Conservation (phyloP, 768 basidiomycete species). For the Tricholoma bakamatsutake region DNA sequence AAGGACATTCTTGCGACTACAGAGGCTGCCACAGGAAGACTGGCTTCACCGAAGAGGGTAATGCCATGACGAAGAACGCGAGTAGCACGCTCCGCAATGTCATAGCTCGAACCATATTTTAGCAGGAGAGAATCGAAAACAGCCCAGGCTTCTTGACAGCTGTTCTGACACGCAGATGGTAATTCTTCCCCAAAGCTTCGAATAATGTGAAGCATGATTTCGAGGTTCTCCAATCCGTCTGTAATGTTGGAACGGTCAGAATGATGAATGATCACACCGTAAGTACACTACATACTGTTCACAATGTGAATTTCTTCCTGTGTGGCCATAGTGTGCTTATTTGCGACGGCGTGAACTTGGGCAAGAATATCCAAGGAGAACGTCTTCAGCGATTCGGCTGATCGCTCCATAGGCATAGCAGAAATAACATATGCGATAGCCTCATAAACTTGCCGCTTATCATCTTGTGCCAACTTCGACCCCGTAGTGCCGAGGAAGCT, state of each 20-base stretch:
- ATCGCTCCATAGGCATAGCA: conserved; percentile 86
- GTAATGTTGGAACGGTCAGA: not conserved
- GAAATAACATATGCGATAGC: conserved; percentile 95
- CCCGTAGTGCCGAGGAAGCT: conserved; percentile 81
- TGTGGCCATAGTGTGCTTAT: conserved; percentile 46
- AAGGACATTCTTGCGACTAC: conserved; percentile 71
- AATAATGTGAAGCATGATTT: conserved; percentile 85
- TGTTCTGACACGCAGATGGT: conserved; percentile 73
- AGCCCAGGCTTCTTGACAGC: conserved; percentile 73
- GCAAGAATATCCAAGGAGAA: conserved; percentile 85
- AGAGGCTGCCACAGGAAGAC: conserved; percentile 61
- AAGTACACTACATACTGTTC: conserved; percentile 46
- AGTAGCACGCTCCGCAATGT: conserved; percentile 77
- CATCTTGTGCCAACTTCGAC: conserved; percentile 75
- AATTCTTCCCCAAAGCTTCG: conserved; percentile 78
- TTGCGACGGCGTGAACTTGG: conserved; percentile 61
- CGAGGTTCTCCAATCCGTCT: conserved; percentile 90
- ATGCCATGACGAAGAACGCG: conserved; percentile 82
- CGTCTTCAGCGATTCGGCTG: conserved; percentile 78
- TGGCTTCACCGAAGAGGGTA: conserved; percentile 67
- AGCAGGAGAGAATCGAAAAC: conserved; percentile 77
- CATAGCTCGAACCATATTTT: conserved; percentile 71
- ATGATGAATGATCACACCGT: not conserved
- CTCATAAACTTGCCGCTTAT: conserved; percentile 88
- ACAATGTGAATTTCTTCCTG: conserved; percentile 68